Evolutionary conservation across 345 rosid species (phyloP).

Genomic region (Bruguiera sexangula): DNA sequence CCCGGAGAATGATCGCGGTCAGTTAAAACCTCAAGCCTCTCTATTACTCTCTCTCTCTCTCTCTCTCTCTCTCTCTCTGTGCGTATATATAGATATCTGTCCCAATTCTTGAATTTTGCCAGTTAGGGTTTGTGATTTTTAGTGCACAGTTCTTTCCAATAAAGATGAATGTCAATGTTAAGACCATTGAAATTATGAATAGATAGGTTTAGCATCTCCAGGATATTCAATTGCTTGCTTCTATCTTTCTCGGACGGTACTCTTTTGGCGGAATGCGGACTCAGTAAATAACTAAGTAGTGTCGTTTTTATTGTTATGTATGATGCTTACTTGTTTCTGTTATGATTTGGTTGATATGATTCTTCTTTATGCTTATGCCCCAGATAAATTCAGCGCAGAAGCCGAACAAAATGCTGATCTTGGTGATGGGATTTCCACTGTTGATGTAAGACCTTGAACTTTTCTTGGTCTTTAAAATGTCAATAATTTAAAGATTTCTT

Average conservation of each 20-base stretch:
- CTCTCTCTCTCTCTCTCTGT: not conserved
- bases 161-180: too few species aligned
- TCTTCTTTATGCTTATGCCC: constrained; percentile 12
- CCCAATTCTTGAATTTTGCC: not conserved
- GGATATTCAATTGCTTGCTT: too few species aligned
- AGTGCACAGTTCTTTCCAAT: too few species aligned
- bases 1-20: constrained; percentile 37
- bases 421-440: constrained; percentile 20
- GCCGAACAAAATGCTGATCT: constrained; percentile 24
- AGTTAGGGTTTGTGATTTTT: not conserved
- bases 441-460: constrained; percentile 34
- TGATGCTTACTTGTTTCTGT: not conserved
- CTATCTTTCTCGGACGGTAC: too few species aligned
- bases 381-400: constrained; percentile 28
- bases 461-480: not conserved
- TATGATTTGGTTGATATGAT: not conserved
- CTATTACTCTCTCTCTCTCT: not conserved
- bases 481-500: not conserved
- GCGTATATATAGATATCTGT: not conserved
- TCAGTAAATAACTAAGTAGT: not conserved
- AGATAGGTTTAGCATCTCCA: too few species aligned
- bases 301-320: not conserved
- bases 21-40: constrained; percentile 1
- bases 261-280: too few species aligned
- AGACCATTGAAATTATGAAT: too few species aligned